Evolutionary conservation across 169 alveolate species (phyloP).

Genomic region (Cryptosporidium ryanae): DNA sequence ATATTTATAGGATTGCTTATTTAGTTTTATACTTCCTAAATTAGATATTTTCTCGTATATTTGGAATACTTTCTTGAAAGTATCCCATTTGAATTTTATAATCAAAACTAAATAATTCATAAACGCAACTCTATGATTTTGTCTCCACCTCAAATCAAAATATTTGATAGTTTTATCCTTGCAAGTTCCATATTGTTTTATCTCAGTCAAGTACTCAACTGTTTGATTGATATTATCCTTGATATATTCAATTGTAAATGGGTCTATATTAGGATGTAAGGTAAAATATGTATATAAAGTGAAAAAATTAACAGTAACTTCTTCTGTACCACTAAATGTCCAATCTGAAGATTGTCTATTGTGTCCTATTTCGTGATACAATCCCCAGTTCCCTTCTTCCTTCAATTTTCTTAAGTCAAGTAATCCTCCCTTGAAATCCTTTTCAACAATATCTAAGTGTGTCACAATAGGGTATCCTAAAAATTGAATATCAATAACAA

Average conservation of each 20-base stretch:
- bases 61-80: constrained; percentile 30
- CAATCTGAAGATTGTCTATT: constrained; percentile 51
- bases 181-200: neutral
- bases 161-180: neutral
- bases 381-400: constrained; percentile 56
- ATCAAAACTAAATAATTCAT: constrained; percentile 29
- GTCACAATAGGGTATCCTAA: constrained; percentile 70
- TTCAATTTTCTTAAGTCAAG: constrained; percentile 8
- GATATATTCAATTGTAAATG: constrained; percentile 34
- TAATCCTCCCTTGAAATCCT: constrained; percentile 7
- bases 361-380: constrained; percentile 72
- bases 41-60: constrained; percentile 12
- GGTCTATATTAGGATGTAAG: constrained; percentile 24
- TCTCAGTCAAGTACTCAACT: constrained; percentile 38
- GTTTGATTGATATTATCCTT: constrained; percentile 9
- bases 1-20: constrained; percentile 3
- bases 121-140: constrained; percentile 58
- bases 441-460: constrained; percentile 57
- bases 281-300: constrained; percentile 41
- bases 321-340: constrained; percentile 72
- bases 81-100: constrained; percentile 28
- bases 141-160: constrained; percentile 29
- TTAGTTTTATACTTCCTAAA: neutral
- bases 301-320: constrained; percentile 64
- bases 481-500: neutral